phyloP scores from a whole-genome alignment of 495 filamentous ascomycete genomes.

The Paragyromitra xinjiangensis region DNA sequence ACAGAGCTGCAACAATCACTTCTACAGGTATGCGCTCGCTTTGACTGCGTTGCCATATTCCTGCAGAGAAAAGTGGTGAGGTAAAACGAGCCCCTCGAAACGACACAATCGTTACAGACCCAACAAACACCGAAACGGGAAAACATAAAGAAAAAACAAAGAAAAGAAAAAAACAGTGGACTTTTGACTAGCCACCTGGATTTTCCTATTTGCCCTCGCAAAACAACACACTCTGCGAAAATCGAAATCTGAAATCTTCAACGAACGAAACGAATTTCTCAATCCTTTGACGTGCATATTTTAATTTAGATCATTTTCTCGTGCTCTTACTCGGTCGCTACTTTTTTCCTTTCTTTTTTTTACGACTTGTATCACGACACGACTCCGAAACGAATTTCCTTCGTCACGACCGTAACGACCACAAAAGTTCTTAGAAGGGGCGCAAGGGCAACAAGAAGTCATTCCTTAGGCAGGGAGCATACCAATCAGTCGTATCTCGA shows the following conservation, averaged over 20 bases:
- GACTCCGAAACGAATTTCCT: slow-evolving; percentile 55
- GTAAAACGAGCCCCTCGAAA: slow-evolving; percentile 38
- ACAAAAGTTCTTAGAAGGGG: slow-evolving; percentile 44
- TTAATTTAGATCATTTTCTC: slow-evolving; percentile 44
- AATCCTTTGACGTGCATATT: slow-evolving; percentile 44
- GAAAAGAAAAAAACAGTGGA: neutral
- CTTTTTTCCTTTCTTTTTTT: slow-evolving; percentile 53
- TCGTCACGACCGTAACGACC: slow-evolving; percentile 50
- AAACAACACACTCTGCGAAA: slow-evolving; percentile 50
- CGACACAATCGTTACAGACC: slow-evolving; percentile 35
- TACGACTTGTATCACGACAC: slow-evolving; percentile 55
- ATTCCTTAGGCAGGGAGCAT: slow-evolving; percentile 39
- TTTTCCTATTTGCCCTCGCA: slow-evolving; percentile 32
- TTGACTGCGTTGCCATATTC: slow-evolving; percentile 51
- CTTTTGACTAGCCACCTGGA: slow-evolving; percentile 28
- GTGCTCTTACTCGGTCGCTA: slow-evolving; percentile 40
- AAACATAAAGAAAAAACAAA: slow-evolving; percentile 41
- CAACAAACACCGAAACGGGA: slow-evolving; percentile 43
- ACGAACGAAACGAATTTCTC: slow-evolving; percentile 49
- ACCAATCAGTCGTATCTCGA: slow-evolving; percentile 54
- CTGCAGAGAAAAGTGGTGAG: slow-evolving; percentile 49
- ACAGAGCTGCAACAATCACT: slow-evolving; percentile 43
- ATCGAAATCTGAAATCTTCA: slow-evolving; percentile 15
- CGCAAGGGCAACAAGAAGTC: slow-evolving; percentile 40
- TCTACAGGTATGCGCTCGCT: slow-evolving; percentile 51